phyloP scores from a whole-genome alignment of 257 asterid genomes.

The Rhazya stricta region DNA sequence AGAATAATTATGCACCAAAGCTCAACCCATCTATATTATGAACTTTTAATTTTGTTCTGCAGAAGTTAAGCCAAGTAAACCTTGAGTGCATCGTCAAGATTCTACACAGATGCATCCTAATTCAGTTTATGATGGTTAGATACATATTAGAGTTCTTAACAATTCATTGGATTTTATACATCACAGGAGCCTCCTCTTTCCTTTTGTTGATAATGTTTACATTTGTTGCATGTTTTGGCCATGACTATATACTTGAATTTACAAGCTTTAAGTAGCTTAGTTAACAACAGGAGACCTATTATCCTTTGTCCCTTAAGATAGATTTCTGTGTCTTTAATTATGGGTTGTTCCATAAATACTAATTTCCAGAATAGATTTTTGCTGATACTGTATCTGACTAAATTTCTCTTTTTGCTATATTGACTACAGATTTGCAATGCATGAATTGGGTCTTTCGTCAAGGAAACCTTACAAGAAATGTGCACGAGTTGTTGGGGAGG shows the following conservation, averaged over 20 bases:
- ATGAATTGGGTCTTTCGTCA: conserved; percentile 90
- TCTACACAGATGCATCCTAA: neutral
- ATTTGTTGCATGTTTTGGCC: neutral
- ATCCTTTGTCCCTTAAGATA: neutral
- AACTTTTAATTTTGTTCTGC: too few relatives aligned
- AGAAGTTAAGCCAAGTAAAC: too few relatives aligned
- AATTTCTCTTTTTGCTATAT: conserved; percentile 5
- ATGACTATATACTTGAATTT: neutral
- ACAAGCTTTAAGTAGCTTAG: conserved; percentile 1
- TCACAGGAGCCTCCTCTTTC: neutral
- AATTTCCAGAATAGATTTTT: neutral
- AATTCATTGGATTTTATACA: neutral
- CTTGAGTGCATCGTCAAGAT: neutral
- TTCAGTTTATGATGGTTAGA: neutral
- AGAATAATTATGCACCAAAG: too few relatives aligned
- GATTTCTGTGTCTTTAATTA: neutral
- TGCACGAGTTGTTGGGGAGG: conserved; percentile 99
- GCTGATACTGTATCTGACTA: neutral
- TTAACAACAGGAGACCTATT: neutral
- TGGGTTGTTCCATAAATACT: neutral
- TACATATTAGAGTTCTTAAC: neutral
- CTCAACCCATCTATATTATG: neutral
- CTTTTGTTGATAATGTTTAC: neutral
- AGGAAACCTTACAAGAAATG: conserved; percentile 89
- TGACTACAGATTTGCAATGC: conserved; percentile 81